Base-by-base conservation (phyloP, 805 yeast genomes). In the Yamadazyma nakazawae region DNA sequence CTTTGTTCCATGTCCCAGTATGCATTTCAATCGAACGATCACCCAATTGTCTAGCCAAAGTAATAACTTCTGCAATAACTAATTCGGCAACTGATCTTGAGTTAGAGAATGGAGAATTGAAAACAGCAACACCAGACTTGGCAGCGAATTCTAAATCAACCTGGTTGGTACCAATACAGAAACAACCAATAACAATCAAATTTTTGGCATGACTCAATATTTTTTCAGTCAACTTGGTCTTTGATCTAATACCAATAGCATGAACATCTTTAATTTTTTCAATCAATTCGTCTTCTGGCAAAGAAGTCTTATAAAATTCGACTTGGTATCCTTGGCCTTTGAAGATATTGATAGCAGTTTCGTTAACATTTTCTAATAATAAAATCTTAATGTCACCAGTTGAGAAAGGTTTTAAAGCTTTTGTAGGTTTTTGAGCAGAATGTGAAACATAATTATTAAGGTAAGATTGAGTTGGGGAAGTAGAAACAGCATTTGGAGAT, bases 141-240 rank as follows among this genome's bases (percentile, higher is more conserved):
- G 98, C 97, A 47, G 99, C 99, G 59, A 65, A 87, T 57, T 87
- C 88, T 54, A 91, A 78, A 67, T 94, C 95, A 46, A 94, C 99
- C 74, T 94, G 99, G 75, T 94, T 94, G 51, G 98, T 94, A 62
- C 99, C 99, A 58, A 94, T 94, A 79, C 99, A 94, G 86, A 94
- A 94, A 75, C 99, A 94, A 48, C 99, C 99, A 68, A 94, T 76
- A 28, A 81, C 91, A 24, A 87, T 87, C 68, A 94, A 78, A 74
- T 92, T 88, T 66, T 84, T 85, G 48, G 99, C 99, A 59, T 87
- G 88, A 54, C 80, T 75, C 59, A 94, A 76, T 25, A 94, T 82
- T 43, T 81, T 82, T 56, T 80, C 85, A 35, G 90, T 88, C 62
- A 94, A 76, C 68, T 83, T 87, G 43, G 99, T 94, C 77, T 94